Base-by-base conservation (phyloP, 257 asterid species). In the Solanum habrochaites region DNA sequence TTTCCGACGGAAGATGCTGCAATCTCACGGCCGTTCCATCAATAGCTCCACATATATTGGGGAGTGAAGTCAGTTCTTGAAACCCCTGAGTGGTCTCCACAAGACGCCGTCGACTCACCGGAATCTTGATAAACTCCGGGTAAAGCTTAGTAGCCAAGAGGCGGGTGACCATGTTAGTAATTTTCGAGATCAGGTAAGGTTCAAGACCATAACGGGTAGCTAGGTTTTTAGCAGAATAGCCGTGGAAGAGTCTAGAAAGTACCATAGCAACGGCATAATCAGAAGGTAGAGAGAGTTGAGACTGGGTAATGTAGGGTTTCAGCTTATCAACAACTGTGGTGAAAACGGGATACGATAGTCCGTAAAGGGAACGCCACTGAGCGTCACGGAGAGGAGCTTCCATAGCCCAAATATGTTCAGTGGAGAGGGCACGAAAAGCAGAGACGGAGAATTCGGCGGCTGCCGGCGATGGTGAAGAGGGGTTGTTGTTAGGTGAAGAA, bases 211-310 rank as follows among this genome's bases (percentile, higher is more conserved):
- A 97, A 10, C 98, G 98, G 32, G 98, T 87, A 82, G 99, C 98
- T 71, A 97, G 90, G 82, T 98, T 92, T 92, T 93, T 92, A 87
- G 98, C 95, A 18, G 94, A 88, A 18, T 92, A 90, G 77, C 99
- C 99, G 85, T 97, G 99, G 82, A 94, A 87, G 62, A 97, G 94
- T 56, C 99, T 92, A 47, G 98, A 95, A 66, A 97, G 96, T 4
- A 97, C 99, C 99, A 97, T 97, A 6, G 99, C 99, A 7, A 97
- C 99, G 83, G 99, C 99, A 89, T 97, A 97, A 87, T 97, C 99
- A 11, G 99, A 96, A 3, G 99, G 99, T 8, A 97, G 92, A 25
- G 98, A 96, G 87, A 97, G 97, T 91, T 97, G 99, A 7, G 99
- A 97, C 73, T 94, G 98, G 45, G 99, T 90, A 5, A 96, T 96